Percentiles rank a stretch among this genome's conserved stretches.
Evolutionary conservation across 2,329 filamentous ascomycete species (phyloP).

Genomic region (Dactylellina leptospora): DNA sequence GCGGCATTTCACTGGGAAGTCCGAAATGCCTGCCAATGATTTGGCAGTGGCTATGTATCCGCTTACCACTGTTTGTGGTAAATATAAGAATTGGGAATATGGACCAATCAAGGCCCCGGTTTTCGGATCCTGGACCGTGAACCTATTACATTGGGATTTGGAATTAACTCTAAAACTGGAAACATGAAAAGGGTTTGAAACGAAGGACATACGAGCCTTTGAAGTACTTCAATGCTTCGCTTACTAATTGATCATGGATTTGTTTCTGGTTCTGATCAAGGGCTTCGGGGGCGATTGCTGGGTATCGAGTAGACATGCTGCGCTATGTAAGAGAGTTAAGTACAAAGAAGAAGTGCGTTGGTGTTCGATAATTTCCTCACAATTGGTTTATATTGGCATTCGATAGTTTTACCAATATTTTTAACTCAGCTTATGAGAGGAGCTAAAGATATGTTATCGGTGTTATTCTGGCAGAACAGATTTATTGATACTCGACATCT

Average conservation of each 20-base stretch:
- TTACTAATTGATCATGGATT: not conserved
- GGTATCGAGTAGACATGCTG: constrained; percentile 1
- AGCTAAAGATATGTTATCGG: too few relatives aligned
- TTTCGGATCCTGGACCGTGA: constrained; percentile 1
- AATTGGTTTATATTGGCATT: too few relatives aligned
- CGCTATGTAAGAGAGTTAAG: too few relatives aligned
- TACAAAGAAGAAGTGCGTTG: too few relatives aligned
- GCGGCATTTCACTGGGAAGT: constrained; percentile 3
- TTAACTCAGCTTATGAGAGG: too few relatives aligned
- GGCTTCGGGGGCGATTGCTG: not conserved
- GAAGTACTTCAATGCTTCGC: not conserved
- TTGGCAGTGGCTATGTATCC: not conserved
- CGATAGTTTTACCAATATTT: too few relatives aligned
- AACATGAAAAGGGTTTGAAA: not conserved
- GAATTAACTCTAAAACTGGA: not conserved
- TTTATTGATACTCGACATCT: not conserved
- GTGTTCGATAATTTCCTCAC: too few relatives aligned
- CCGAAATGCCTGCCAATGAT: not conserved
- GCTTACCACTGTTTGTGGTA: constrained; percentile 1
- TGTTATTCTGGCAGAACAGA: too few relatives aligned
- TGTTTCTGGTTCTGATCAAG: constrained; percentile 7
- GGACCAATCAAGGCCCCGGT: constrained; percentile 14
- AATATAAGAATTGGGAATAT: constrained; percentile 22
- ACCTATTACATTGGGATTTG: not conserved
- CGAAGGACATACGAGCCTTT: not conserved